Evolutionary conservation across 2,329 filamentous ascomycete species (phyloP).

Genomic region (Cytospora paraplurivora): DNA sequence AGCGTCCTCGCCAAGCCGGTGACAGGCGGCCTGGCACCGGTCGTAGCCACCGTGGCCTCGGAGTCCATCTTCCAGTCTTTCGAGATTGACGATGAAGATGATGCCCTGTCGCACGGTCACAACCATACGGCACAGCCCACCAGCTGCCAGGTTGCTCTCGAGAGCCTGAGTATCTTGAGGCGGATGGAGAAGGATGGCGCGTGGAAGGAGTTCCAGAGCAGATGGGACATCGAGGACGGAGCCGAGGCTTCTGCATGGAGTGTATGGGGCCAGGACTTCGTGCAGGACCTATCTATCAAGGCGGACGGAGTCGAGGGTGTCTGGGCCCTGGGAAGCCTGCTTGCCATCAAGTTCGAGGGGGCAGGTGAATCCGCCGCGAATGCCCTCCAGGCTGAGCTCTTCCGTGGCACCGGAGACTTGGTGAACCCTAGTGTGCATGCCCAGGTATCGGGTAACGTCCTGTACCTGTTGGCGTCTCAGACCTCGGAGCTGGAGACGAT

Average conservation of each 20-base stretch:
- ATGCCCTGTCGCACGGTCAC: constrained; percentile 80
- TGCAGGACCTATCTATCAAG: constrained; percentile 5
- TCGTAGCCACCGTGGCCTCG: constrained; percentile 76
- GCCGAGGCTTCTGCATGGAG: constrained; percentile 23
- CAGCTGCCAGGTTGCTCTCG: constrained; percentile 77
- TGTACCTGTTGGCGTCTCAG: constrained; percentile 61
- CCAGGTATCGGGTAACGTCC: constrained; percentile 58
- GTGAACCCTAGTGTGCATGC: constrained; percentile 54
- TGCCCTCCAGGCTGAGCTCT: constrained; percentile 45
- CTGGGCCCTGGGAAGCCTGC: constrained; percentile 9
- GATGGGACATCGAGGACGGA: neutral
- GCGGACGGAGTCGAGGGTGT: constrained; percentile 5
- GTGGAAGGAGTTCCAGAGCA: constrained; percentile 12
- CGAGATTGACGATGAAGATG: constrained; percentile 70
- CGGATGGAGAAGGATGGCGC: constrained; percentile 55
- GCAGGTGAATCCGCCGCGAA: constrained; percentile 37
- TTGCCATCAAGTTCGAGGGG: constrained; percentile 58
- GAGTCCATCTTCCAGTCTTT: constrained; percentile 74
- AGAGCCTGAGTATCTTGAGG: constrained; percentile 62
- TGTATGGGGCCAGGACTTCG: constrained; percentile 21
- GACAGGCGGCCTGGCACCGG: constrained; percentile 76
- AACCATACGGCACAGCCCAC: constrained; percentile 85
- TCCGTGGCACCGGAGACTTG: constrained; percentile 30
- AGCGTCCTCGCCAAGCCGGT: constrained; percentile 82
- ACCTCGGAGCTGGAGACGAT: constrained; percentile 30